Percentiles rank a stretch among this genome's conserved stretches.
These are phyloP conservation scores for Blastocystis sp. DNA, from an alignment of 352 stramenopile species.

Conservation along the genomic window DNA sequence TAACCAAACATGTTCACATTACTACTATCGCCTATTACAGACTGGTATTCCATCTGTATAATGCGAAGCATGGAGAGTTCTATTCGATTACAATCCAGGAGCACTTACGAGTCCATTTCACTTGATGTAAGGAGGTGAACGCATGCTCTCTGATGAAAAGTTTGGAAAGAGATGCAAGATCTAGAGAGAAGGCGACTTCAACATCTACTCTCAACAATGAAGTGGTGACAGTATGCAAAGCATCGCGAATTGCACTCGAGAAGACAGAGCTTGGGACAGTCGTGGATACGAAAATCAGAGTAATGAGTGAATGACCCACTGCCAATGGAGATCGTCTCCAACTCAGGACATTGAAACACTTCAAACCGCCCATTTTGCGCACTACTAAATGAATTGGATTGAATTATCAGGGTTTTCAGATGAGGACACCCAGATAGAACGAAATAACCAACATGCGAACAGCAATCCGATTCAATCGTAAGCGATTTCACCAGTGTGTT, in stretches of 20 bases:
- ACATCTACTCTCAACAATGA: background rate
- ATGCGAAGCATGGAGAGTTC: background rate
- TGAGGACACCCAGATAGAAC: background rate
- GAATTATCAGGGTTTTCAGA: background rate
- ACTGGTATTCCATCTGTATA: background rate
- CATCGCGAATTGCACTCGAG: background rate
- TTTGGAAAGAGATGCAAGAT: background rate
- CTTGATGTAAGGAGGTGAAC: background rate
- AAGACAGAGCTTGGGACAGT: background rate
- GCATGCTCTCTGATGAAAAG: background rate
- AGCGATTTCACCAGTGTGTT: background rate
- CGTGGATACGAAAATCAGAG: background rate
- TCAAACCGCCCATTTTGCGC: background rate
- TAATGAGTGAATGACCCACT: background rate
- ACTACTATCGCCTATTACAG: background rate
- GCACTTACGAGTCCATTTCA: background rate
- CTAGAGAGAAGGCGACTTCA: background rate
- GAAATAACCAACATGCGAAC: background rate
- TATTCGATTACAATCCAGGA: background rate
- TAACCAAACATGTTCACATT: background rate
- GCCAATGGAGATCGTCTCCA: background rate
- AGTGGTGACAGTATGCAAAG: background rate
- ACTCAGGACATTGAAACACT: background rate
- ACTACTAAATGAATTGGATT: background rate
- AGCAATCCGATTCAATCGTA: background rate